phyloP scores from a whole-genome alignment of 75 land plant species.

The Gnetum montanum region DNA sequence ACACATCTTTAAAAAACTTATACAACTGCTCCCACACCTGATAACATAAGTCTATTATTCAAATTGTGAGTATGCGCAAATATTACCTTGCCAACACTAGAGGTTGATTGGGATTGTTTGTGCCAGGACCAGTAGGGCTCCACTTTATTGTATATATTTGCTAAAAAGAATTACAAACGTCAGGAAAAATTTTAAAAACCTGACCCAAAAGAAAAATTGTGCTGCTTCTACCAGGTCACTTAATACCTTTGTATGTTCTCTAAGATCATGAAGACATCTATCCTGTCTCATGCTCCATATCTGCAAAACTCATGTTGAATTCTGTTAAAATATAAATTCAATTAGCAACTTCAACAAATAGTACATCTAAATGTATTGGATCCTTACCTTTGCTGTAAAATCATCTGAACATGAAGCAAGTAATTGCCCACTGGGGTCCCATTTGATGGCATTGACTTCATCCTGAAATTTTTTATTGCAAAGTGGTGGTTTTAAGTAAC shows the following conservation, averaged over 20 bases:
- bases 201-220: neutral
- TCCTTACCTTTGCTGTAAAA: slow-evolving; percentile 77
- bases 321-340: no score
- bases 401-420: slow-evolving; percentile 98
- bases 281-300: slow-evolving; percentile 96
- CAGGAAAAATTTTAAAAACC: neutral
- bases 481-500: no score
- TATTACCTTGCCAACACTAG: slow-evolving; percentile 78
- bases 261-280: slow-evolving; percentile 69
- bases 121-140: slow-evolving; percentile 90
- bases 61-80: neutral
- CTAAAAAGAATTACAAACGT: slow-evolving; percentile 22
- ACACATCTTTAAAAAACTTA: no score
- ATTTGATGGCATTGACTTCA: slow-evolving; percentile 94
- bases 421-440: slow-evolving; percentile 87
- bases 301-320: no score
- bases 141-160: slow-evolving; percentile 95
- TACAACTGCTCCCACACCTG: no score
- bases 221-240: neutral
- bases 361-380: neutral
- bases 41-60: no score
- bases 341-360: no score
- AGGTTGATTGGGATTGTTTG: slow-evolving; percentile 70
- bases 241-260: slow-evolving; percentile 65
- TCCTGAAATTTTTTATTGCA: slow-evolving; percentile 45